Evolutionary conservation across 176 grass and related monocot species (phyloP).

Genomic region (Carex parvula): DNA sequence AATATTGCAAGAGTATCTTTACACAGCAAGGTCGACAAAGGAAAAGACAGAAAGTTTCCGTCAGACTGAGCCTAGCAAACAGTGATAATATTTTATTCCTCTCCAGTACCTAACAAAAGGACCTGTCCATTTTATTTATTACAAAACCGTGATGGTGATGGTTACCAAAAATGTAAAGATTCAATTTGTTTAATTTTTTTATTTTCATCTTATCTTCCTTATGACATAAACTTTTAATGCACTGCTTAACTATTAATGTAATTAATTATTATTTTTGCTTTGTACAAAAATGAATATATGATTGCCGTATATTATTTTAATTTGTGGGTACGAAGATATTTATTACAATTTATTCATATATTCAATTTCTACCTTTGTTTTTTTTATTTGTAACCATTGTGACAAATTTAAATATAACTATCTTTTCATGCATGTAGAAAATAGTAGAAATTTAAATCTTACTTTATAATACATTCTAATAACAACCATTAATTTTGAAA

Average conservation of each 20-base stretch:
- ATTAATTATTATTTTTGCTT: not conserved
- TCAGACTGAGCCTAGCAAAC: slow-evolving; percentile 41
- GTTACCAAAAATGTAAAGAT: not conserved
- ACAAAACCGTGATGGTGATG: not conserved
- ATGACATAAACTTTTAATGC: not conserved
- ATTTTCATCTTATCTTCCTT: not conserved
- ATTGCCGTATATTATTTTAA: not conserved
- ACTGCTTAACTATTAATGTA: not conserved
- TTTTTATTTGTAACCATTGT: not conserved
- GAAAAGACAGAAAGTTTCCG: slow-evolving; percentile 57
- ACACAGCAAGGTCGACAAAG: slow-evolving; percentile 40
- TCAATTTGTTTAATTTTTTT: not conserved
- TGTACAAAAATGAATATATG: not conserved
- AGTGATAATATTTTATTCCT: not conserved
- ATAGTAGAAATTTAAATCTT: not conserved
- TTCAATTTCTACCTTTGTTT: not conserved
- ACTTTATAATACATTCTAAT: not conserved
- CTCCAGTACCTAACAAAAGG: not conserved
- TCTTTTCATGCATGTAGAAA: not conserved
- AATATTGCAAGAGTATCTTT: slow-evolving; percentile 25
- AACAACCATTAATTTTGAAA: not conserved
- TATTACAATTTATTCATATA: not conserved
- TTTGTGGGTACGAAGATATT: not conserved
- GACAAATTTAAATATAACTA: not conserved
- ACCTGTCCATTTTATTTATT: not conserved